Evolutionary conservation across 768 basidiomycete genomes (phyloP), one percentile per base, ranked within the genome.

Genomic region (Paxillus ammoniavirescens): DNA sequence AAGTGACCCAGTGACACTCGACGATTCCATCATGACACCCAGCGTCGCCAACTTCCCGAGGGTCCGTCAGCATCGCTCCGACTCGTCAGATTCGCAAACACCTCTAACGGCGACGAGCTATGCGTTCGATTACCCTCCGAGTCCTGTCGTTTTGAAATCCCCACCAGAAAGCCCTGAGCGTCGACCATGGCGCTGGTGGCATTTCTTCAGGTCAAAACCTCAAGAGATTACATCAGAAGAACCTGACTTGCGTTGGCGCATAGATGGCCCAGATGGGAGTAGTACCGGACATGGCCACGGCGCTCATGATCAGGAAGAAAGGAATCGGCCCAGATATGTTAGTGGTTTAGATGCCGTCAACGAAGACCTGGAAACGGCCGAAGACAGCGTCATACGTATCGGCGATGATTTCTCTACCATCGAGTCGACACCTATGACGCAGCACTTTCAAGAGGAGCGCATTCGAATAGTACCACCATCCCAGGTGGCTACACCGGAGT

Each of bases 11-110:
- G n/a, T 62, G 10, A 65, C 67, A 1, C 53, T 69, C 12, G 65
- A 61, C 41, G 58, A 59, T 1, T 61, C 69, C 33, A 65, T 69
- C 50, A 49, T 9, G 17, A 21, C 47, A 2, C 42, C 62, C 15
- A 30, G 28, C 5, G 1, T 45, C 1, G 15, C 47, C 30, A 53
- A 58, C 33, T 31, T 10, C 33, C 61, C 36, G 41, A 43, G 53
- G 33, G 23, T 46, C 9, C 61, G 55, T 5, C 62, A 41, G 8
- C 17, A 12, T 50, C 68, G 67, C 7, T 59, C 64, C 5, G 50
- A 52, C 36, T 71, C 68, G 1, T 51, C 67, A 5, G 68, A 69
- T 17, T 69, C 69, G 3, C 60, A 60, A 26, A 69, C 61, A 0
- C 69, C 68, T 0, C 31, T 69, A 35, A 65, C 67, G 1, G 8